Percentiles rank a stretch among this genome's conserved stretches.
Conservation (phyloP, 805 yeast species). For the Cephaloascus fragrans region DNA sequence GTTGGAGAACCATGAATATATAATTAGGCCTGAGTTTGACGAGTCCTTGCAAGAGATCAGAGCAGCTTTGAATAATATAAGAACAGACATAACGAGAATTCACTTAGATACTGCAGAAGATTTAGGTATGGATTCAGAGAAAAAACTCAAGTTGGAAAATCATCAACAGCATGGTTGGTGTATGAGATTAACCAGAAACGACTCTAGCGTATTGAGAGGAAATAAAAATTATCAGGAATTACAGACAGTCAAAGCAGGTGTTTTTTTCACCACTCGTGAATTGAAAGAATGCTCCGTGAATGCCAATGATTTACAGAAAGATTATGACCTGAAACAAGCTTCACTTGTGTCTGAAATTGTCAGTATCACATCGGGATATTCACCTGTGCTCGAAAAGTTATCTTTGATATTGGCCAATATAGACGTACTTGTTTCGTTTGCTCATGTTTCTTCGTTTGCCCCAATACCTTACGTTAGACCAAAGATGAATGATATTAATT, state of each 20-base stretch:
- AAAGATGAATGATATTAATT: conserved; percentile 40
- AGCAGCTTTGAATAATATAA: conserved; percentile 42
- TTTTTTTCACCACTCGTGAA: conserved; percentile 71
- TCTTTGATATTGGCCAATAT: conserved; percentile 57
- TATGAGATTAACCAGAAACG: conserved; percentile 83
- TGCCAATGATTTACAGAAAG: conserved; percentile 47
- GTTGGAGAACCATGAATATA: conserved; percentile 71
- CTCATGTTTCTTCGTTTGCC: conserved; percentile 70
- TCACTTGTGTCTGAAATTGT: conserved; percentile 78
- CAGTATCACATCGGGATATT: conserved; percentile 69
- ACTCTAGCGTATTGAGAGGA: conserved; percentile 69
- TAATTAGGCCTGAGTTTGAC: conserved; percentile 85
- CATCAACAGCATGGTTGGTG: conserved; percentile 93
- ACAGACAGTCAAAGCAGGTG: conserved; percentile 92
- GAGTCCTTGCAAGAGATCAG: conserved; percentile 58
- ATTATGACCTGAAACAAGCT: conserved; percentile 68
- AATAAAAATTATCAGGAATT: conserved; percentile 57
- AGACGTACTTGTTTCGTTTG: conserved; percentile 81
- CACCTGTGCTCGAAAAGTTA: conserved; percentile 65
- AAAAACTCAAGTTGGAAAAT: conserved; percentile 81
- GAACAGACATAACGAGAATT: conserved; percentile 43
- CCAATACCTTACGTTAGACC: conserved; percentile 79
- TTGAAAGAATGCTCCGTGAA: conserved; percentile 52
- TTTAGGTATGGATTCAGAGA: conserved; percentile 72
- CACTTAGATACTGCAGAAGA: conserved; percentile 66